These are phyloP conservation scores for button mushroom (Agaricus bisporus) DNA, from an alignment of 768 basidiomycete species.

Conservation along the genomic window DNA sequence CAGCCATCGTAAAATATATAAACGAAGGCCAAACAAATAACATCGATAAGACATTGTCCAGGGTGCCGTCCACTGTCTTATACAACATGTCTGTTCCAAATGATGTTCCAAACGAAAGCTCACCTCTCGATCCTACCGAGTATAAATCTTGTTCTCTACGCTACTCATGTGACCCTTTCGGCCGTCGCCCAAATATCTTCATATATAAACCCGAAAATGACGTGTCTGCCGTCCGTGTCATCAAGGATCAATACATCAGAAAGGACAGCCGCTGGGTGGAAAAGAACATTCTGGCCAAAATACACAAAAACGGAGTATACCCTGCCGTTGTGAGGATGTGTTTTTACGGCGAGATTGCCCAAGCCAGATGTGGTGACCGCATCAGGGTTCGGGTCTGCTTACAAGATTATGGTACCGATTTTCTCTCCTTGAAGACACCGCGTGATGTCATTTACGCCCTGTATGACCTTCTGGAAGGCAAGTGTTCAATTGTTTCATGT, in stretches of 20 bases:
- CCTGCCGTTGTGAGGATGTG: not conserved
- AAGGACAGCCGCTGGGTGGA: not conserved
- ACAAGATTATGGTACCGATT: not conserved
- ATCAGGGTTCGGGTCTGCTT: not conserved
- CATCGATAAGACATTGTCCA: not conserved
- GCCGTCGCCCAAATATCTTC: not conserved
- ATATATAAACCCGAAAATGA: not conserved
- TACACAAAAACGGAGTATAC: not conserved
- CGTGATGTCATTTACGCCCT: not conserved
- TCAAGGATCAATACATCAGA: not conserved
- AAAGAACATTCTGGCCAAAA: not conserved
- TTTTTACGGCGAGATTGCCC: not conserved
- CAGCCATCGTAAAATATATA: not conserved
- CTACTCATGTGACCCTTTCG: not conserved
- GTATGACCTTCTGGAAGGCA: conserved; percentile 12
- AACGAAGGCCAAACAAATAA: not conserved
- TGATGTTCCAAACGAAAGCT: not conserved
- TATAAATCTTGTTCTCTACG: not conserved
- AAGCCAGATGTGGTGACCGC: not conserved
- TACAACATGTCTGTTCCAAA: not conserved
- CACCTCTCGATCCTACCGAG: too few species aligned
- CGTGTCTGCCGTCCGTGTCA: not conserved
- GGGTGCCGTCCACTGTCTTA: not conserved
- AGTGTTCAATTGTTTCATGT: not conserved
- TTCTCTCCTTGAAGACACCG: not conserved